A percentile compares a stretch with the other conserved stretches of the same genome.
Evolutionary conservation across 306 rosid species (phyloP).

Genomic region (Vigna unguiculata): DNA sequence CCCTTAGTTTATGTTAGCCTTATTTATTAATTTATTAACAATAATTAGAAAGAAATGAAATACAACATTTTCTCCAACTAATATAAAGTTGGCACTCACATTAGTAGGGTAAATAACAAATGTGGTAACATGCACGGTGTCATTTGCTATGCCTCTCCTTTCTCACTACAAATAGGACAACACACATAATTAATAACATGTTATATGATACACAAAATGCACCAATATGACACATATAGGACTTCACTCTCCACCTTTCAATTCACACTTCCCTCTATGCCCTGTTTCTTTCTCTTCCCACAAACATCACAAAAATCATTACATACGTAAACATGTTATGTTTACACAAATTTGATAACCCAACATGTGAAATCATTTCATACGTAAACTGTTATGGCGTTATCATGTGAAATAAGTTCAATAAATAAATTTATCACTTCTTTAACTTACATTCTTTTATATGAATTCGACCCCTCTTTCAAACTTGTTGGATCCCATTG

Average conservation of each 20-base stretch:
- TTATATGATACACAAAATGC: background rate
- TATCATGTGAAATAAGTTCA: background rate
- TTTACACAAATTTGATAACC: background rate
- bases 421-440: background rate
- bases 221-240: background rate
- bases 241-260: background rate
- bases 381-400: background rate
- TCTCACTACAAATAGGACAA: too few relatives aligned
- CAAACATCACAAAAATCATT: background rate
- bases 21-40: too few relatives aligned
- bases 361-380: background rate
- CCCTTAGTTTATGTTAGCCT: too few relatives aligned
- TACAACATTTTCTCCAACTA: too few relatives aligned
- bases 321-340: background rate
- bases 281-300: background rate
- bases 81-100: background rate
- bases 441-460: background rate
- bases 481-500: background rate
- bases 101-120: background rate
- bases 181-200: background rate
- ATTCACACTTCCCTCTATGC: background rate
- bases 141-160: background rate
- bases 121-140: background rate
- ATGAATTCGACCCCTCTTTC: background rate
- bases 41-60: too few relatives aligned